These are phyloP conservation scores for Erodium moschatum DNA, from an alignment of 441 rosid genomes.

Conservation along the genomic window DNA sequence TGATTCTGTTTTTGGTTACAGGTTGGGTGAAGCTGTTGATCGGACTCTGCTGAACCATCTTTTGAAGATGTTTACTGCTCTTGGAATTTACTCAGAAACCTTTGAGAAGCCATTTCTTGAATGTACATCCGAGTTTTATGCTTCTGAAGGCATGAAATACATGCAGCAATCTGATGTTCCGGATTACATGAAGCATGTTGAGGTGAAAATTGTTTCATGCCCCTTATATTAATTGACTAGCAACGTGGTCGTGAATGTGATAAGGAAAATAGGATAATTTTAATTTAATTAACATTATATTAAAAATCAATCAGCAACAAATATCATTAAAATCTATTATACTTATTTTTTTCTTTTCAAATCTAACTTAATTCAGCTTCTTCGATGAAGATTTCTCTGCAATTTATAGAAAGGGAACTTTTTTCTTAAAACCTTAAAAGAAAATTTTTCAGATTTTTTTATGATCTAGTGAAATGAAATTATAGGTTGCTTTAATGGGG, in stretches of 20 bases:
- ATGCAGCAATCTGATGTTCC: slow-evolving; percentile 96
- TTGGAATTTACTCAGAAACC: slow-evolving; percentile 86
- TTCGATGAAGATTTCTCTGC: background rate
- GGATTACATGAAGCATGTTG: slow-evolving; percentile 96
- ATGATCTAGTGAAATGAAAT: background rate
- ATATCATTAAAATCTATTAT: background rate
- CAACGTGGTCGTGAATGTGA: background rate
- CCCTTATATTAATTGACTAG: background rate
- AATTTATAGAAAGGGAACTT: background rate
- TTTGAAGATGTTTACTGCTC: slow-evolving; percentile 94
- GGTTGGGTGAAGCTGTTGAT: slow-evolving; percentile 88
- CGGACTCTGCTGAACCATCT: slow-evolving; percentile 83
- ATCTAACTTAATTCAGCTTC: background rate
- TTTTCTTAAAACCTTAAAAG: background rate
- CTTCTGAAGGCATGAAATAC: slow-evolving; percentile 89
- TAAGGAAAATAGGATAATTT: background rate
- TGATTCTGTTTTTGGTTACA: slow-evolving; percentile 26
- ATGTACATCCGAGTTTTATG: slow-evolving; percentile 88
- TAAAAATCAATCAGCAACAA: background rate
- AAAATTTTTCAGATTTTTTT: background rate
- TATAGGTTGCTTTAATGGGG: background rate
- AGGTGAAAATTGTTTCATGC: slow-evolving; percentile 40
- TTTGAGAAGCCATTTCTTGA: slow-evolving; percentile 93
- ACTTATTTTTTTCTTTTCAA: background rate
- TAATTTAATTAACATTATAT: background rate